Base-by-base conservation (phyloP, 2,329 filamentous ascomycete genomes). In the Aureobasidium sp. region DNA sequence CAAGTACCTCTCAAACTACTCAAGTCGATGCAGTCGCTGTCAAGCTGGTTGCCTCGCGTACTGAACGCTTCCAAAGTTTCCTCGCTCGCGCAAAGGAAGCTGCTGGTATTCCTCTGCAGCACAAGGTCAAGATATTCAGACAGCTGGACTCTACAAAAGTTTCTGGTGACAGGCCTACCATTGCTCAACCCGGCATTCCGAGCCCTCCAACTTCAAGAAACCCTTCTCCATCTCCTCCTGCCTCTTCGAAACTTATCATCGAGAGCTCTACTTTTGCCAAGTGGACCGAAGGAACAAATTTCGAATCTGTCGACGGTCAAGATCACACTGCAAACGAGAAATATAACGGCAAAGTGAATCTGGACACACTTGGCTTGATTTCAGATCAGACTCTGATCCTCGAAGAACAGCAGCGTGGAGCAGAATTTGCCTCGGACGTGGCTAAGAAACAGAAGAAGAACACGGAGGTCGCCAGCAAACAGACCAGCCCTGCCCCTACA, bases 101-200 rank as follows among this genome's bases (percentile, higher is more conserved):
- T 41, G 80, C 86, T 1, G 81, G 83, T 13, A 86, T 97, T 54
- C 83, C 90, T 10, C 69, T 85, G 50, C 78, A 81, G 13, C 87
- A 85, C 61, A 94, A 90, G 71, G 86, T 96, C 36, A 87, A 89
- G 44, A 77, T 95, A 3, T 95, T 89, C 86, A 81, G 84, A 62
- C 77, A 93, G 16, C 76, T 81, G 11, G 78, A 78, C 15, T n/a
- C 59, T 15, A 50, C 66, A 5, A 69, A 71, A 21, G 64, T 70
- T 29, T 58, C 70, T n/a, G 68, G 68, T 0, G 67, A 67, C 53
- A 65, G 63, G 30, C 64, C 68, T 5, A 64, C 65, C 7, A 63
- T 63, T 21, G 65, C 60, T 34, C 66, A 65, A 32, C 62, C 73
- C 6, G 76, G 75, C 21, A 76, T 78, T 41, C 66, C 75, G 21